Base-by-base conservation (phyloP, 2,329 filamentous ascomycete genomes). In the Aureobasidium subglaciale region DNA sequence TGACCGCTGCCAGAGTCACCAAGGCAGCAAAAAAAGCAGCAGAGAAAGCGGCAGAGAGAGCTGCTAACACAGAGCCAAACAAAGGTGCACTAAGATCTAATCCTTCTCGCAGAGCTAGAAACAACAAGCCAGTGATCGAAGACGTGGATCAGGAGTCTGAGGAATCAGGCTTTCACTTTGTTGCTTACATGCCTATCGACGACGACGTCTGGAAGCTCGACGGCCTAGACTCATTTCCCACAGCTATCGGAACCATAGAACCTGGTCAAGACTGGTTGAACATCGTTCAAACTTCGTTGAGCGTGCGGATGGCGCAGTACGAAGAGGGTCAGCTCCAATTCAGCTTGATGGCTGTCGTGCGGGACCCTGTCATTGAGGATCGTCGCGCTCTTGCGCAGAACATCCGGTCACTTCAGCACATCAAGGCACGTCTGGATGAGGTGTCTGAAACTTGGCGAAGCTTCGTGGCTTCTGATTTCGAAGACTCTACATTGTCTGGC, bases 151-250 rank as follows among this genome's bases (percentile, higher is more conserved):
- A 71, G n/a, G 68, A 71, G 4, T 73, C 79, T 6, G 71, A 77
- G 0, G 81, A 88, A n/a, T 78, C 80, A 11, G 84, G 82, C 0
- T 93, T 86, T 65, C 92, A 97, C 67, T 97, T 93, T 69, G 86
- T 95, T 60, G 91, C 90, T 6, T 96, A 92, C 65, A 84, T 96
- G 27, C 88, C 89, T 2, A 80, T 84, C 13, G 77, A 80, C n/a
- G 84, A 82, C 2, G 75, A 82, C 56, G 80, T 96, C 13, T 96
- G 90, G 90, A 88, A 91, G 67, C 82, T 97, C 5, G 92, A 97
- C 69, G 92, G 92, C 4, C 75, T 96, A 20, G 84, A 91, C 67
- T 75, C 75, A 38, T 82, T 84, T 60, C 92, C 90, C 3, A 78
- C 83, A 30, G 79, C 77, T 56, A 74, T 90, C 56, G 85, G 85